These are phyloP conservation scores for Trichocomaceae sp. DNA, from an alignment of 2,329 filamentous ascomycete species.

Conservation along the genomic window DNA sequence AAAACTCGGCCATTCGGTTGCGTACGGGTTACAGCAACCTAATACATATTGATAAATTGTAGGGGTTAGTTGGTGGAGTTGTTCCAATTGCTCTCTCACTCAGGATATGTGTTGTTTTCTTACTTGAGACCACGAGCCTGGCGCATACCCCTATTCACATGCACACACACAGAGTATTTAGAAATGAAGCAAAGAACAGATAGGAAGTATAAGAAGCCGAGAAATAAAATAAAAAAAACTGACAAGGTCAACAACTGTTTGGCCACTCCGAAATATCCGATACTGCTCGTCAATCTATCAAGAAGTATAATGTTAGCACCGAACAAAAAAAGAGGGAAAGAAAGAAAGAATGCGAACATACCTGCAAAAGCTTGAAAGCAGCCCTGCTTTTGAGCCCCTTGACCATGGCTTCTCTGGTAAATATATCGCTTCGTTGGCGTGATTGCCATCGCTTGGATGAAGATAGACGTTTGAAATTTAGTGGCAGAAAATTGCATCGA, in stretches of 20 bases:
- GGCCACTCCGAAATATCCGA: constrained; percentile 67
- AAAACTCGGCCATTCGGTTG: constrained; percentile 71
- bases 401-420: constrained; percentile 67
- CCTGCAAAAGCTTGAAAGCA: constrained; percentile 87
- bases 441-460: constrained; percentile 77
- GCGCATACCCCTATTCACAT: constrained; percentile 39
- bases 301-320: not conserved
- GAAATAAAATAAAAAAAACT: constrained; percentile 9
- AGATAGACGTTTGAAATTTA: constrained; percentile 19
- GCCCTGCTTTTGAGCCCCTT: constrained; percentile 80
- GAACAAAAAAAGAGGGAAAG: no score
- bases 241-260: constrained; percentile 87
- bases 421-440: constrained; percentile 68
- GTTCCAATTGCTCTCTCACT: not conserved
- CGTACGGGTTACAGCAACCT: constrained; percentile 77
- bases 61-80: not conserved
- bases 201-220: not conserved
- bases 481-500: not conserved
- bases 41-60: no score
- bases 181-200: not conserved
- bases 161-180: constrained; percentile 1
- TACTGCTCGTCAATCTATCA: constrained; percentile 73
- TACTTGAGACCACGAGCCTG: constrained; percentile 57
- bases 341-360: constrained; percentile 27
- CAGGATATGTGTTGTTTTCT: not conserved